Base-by-base conservation (phyloP, 2,329 filamentous ascomycete species). In the Arthrobotrys entomopaga region DNA sequence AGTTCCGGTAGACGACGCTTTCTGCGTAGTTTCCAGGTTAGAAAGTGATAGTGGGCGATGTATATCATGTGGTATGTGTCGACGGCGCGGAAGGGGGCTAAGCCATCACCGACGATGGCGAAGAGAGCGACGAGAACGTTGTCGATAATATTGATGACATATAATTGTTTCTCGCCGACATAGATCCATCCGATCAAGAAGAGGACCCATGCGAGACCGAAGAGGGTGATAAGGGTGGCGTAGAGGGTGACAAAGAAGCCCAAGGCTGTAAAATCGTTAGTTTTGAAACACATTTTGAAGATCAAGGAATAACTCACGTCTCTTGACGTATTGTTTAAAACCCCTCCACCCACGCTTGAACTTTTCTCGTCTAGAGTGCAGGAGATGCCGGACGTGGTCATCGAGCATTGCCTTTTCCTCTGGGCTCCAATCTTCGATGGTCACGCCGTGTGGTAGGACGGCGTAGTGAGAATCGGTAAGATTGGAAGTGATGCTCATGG, bases 111-210 rank as follows among this genome's bases (percentile, higher is more conserved):
- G 80, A 91, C 88, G 73, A 91, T 82, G 60, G 87, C 88, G 76
- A 91, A 91, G 5, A 91, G 84, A 10, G 88, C 89, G 5, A 91
- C 89, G 13, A 91, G 84, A 26, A 90, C 84, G 77, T 89, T 88
- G 81, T 91, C 89, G 76, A 91, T 90, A 56, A 91, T 82, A 74
- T 91, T 88, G 77, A 91, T 87, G 42, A 87, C 81, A 76, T 91
- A 94, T 2, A 87, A 82, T 80, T 94, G 90, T 78, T 85, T 84
- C 29, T 87, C 87, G 19, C 90, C 91, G 19, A 94, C 89, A 76
- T 92, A 93, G 79, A 95, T 91, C 92, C 92, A 96, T 54, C 89
- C 91, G 80, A 96, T 96, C 64, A 96, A 83, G 82, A 94, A 95
- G n/a, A 96, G 85, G 0, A 96, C 92, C 92, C 92, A 96, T 0